phyloP scores from a whole-genome alignment of 1,284 basidiomycete species.

The Heimioporus retisporus region DNA sequence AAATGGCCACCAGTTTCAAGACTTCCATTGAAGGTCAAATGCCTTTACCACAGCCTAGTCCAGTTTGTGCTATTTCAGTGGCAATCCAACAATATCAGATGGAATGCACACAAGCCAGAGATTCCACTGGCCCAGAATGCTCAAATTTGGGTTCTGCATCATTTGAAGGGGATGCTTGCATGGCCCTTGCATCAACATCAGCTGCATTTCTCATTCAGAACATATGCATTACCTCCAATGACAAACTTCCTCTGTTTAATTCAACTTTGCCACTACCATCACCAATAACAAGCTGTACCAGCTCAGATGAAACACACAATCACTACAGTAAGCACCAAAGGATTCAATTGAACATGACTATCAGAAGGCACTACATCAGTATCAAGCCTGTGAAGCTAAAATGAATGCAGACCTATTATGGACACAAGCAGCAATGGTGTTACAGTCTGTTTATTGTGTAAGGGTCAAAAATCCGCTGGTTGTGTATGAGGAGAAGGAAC shows the following conservation, averaged over 20 bases:
- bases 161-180: not conserved
- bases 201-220: not conserved
- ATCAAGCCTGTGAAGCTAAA: not conserved
- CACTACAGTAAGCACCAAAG: no score
- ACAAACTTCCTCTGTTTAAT: not conserved
- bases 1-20: conserved; percentile 6
- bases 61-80: not conserved
- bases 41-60: not conserved
- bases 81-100: not conserved
- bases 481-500: not conserved
- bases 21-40: not conserved
- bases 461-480: not conserved
- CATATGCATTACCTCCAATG: not conserved
- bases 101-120: not conserved
- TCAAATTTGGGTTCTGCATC: no score
- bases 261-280: not conserved
- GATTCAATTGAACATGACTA: not conserved
- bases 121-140: no score
- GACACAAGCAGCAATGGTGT: not conserved
- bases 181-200: not conserved
- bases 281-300: not conserved
- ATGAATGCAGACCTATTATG: not conserved
- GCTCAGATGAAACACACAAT: no score
- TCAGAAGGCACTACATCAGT: not conserved
- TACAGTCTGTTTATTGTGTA: not conserved